A percentile compares a stretch with the other conserved stretches of the same genome.
Conservation (phyloP, 1,284 basidiomycete genomes). For the Mycena sp. region DNA sequence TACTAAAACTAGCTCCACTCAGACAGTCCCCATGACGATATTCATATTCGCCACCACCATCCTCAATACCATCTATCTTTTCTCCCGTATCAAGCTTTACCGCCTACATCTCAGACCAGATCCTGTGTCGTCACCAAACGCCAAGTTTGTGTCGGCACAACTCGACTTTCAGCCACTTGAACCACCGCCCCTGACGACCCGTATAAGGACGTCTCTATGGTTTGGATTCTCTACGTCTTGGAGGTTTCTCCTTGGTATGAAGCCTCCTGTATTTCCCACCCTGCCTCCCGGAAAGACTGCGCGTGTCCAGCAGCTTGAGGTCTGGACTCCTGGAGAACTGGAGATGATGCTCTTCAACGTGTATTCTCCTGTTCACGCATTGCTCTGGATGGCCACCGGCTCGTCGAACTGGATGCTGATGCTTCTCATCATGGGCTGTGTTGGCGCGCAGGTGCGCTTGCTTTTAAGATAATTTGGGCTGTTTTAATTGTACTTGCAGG, state of each 20-base stretch:
- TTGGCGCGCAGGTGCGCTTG: slow-evolving; percentile 66
- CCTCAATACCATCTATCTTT: slow-evolving; percentile 69
- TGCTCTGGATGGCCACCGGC: slow-evolving; percentile 77
- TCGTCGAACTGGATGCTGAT: slow-evolving; percentile 80
- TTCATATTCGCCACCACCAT: slow-evolving; percentile 61
- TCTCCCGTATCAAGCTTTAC: slow-evolving; percentile 73
- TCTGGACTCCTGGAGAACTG: slow-evolving; percentile 81
- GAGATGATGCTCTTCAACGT: slow-evolving; percentile 75
- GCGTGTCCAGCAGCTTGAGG: slow-evolving; percentile 75
- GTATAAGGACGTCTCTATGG: slow-evolving; percentile 53
- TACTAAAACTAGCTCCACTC: slow-evolving; percentile 4
- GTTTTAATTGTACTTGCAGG: slow-evolving; percentile 43
- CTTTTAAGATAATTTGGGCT: slow-evolving; percentile 1
- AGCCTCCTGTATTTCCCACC: slow-evolving; percentile 55
- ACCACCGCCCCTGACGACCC: slow-evolving; percentile 47
- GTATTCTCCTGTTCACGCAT: slow-evolving; percentile 79
- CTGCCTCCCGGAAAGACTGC: slow-evolving; percentile 53
- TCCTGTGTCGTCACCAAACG: slow-evolving; percentile 73
- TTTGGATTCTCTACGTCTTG: slow-evolving; percentile 60
- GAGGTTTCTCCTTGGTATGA: slow-evolving; percentile 75
- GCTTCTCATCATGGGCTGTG: slow-evolving; percentile 68
- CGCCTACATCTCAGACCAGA: slow-evolving; percentile 68
- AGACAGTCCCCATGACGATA: slow-evolving; percentile 70
- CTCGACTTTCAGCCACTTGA: slow-evolving; percentile 55
- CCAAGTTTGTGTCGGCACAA: slow-evolving; percentile 67